Evolutionary conservation across 495 filamentous ascomycete genomes (phyloP).

Genomic region (Parachaetomium inaequale): DNA sequence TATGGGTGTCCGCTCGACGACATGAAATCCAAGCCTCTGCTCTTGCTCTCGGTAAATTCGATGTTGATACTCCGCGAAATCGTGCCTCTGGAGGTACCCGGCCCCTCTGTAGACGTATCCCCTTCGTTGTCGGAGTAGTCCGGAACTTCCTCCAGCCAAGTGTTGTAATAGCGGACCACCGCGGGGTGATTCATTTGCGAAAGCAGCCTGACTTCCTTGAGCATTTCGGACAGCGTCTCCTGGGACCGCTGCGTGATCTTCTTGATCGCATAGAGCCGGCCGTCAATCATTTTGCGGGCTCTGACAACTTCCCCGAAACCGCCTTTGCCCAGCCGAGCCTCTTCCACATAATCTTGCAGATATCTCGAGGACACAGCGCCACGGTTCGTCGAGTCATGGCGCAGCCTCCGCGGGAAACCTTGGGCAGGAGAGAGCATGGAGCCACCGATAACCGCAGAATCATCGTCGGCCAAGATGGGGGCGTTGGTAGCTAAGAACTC

Average conservation of each 20-base stretch:
- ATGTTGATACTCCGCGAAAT: constrained; percentile 45
- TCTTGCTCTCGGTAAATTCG: constrained; percentile 64
- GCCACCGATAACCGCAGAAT: constrained; percentile 31
- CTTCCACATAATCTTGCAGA: constrained; percentile 81
- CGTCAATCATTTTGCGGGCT: constrained; percentile 89
- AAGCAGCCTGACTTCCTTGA: constrained; percentile 87
- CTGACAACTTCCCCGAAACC: constrained; percentile 98
- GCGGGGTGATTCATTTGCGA: constrained; percentile 92
- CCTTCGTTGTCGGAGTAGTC: constrained; percentile 55
- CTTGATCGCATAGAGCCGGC: constrained; percentile 91
- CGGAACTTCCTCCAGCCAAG: constrained; percentile 78
- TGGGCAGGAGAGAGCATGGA: constrained; percentile 41
- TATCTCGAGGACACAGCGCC: constrained; percentile 63
- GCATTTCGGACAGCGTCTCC: constrained; percentile 73
- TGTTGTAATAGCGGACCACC: constrained; percentile 92
- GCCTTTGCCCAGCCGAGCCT: constrained; percentile 82
- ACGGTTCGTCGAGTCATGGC: constrained; percentile 50
- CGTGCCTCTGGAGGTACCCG: constrained; percentile 21
- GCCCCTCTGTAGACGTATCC: constrained; percentile 56
- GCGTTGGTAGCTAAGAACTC: constrained; percentile 73
- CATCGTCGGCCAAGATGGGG: constrained; percentile 48
- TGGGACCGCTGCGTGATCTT: constrained; percentile 85
- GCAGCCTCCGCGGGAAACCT: constrained; percentile 37
- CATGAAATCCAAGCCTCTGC: constrained; percentile 87
- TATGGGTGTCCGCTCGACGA: constrained; percentile 78